Conservation (phyloP, 2,329 filamentous ascomycete species). For the Boeremia lycopersici region DNA sequence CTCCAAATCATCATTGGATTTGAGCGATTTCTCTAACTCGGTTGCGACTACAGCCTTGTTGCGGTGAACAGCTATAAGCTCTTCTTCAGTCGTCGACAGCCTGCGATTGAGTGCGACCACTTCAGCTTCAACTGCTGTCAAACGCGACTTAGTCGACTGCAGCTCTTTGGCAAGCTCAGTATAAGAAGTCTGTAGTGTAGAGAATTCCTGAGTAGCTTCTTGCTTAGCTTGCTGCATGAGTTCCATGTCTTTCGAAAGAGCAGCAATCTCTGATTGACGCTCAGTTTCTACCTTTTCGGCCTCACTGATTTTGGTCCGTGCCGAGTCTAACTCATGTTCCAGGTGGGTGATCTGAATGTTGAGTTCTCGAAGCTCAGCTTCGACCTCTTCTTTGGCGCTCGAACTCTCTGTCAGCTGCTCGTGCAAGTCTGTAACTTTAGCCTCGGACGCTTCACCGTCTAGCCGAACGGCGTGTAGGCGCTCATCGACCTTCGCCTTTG, state of each 20-base stretch:
- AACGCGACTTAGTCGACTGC: conserved; percentile 19
- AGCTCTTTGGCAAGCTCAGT: conserved; percentile 23
- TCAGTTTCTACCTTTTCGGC: conserved; percentile 18
- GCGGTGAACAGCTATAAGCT: conserved; percentile 23
- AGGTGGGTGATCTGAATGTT: conserved; percentile 6
- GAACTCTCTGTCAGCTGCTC: conserved; percentile 10
- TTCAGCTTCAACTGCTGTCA: conserved; percentile 21
- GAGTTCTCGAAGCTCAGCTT: conserved; percentile 14
- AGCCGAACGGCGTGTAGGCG: conserved; percentile 10
- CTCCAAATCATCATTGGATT: conserved; percentile 26
- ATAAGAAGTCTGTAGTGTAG: conserved; percentile 20
- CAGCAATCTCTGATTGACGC: conserved; percentile 18
- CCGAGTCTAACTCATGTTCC: conserved; percentile 15
- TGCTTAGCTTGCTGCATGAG: conserved; percentile 24
- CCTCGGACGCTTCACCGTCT: conserved; percentile 17
- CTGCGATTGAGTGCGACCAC: conserved; percentile 12
- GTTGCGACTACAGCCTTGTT: conserved; percentile 22
- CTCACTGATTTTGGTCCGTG: conserved; percentile 17
- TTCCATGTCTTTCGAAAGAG: conserved; percentile 25
- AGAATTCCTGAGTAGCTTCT: conserved; percentile 26
- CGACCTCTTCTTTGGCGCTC: conserved; percentile 12
- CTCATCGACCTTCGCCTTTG: conserved; percentile 15
- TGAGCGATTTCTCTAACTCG: conserved; percentile 20
- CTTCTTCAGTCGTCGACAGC: conserved; percentile 24
- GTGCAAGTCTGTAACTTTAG: conserved; percentile 18